phyloP scores from a whole-genome alignment of 2,329 filamentous ascomycete species.

The Lizonia empirigonia region DNA sequence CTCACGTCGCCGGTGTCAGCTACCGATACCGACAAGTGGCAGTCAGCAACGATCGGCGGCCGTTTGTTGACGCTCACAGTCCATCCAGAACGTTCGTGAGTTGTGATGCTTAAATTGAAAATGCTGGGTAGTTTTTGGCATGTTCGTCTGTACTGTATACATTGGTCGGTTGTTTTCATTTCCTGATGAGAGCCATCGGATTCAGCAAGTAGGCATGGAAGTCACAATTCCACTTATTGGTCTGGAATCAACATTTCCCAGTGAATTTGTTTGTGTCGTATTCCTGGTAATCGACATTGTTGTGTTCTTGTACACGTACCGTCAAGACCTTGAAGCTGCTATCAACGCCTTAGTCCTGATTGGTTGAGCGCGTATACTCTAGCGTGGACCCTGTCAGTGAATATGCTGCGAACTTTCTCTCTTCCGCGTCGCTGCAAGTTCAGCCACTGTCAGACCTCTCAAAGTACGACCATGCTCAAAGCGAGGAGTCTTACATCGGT shows the following conservation, averaged over 20 bases:
- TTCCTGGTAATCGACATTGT: not conserved
- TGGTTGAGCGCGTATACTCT: conserved; percentile 24
- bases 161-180: too few relatives aligned
- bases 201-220: too few relatives aligned
- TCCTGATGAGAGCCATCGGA: too few relatives aligned
- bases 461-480: conserved; percentile 37
- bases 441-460: conserved; percentile 9
- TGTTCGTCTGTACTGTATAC: too few relatives aligned
- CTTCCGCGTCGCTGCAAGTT: conserved; percentile 5
- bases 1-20: conserved; percentile 1
- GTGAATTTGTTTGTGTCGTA: too few relatives aligned
- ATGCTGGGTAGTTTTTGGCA: too few relatives aligned
- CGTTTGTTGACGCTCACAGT: too few relatives aligned
- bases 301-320: not conserved
- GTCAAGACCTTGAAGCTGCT: not conserved
- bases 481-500: conserved; percentile 36
- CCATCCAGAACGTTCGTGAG: too few relatives aligned
- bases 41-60: conserved; percentile 7
- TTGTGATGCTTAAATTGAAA: too few relatives aligned
- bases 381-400: conserved; percentile 29
- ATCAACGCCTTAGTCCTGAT: conserved; percentile 23
- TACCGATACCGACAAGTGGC: conserved; percentile 1
- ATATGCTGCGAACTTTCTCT: conserved; percentile 40
- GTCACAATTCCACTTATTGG: too few relatives aligned
- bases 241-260: too few relatives aligned